Percentiles rank a stretch among this genome's conserved stretches.
Evolutionary conservation across 1,284 basidiomycete genomes (phyloP).

Genomic region (Naganishia albida): DNA sequence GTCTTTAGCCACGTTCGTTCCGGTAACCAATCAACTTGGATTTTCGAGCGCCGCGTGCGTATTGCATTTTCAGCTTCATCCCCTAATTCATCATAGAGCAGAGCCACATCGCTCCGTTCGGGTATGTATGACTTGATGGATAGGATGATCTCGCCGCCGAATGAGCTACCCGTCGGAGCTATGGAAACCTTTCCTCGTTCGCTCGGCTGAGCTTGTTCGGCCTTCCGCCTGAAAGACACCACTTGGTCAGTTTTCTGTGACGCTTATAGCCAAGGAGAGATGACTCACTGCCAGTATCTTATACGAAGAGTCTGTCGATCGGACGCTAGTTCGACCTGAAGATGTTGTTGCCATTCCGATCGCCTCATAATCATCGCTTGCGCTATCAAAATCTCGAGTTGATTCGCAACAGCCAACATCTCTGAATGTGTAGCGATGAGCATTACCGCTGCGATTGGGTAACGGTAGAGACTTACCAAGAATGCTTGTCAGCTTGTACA

Average conservation of each 20-base stretch:
- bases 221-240: not conserved
- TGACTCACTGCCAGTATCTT: constrained; percentile 25
- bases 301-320: constrained; percentile 20
- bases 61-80: not conserved
- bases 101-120: not conserved
- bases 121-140: constrained; percentile 13
- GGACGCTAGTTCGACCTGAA: constrained; percentile 27
- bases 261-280: not conserved
- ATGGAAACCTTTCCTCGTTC: not conserved
- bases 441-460: too few relatives aligned
- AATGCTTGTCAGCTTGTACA: constrained; percentile 22
- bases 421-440: not conserved
- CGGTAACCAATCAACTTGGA: constrained; percentile 24
- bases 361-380: constrained; percentile 26
- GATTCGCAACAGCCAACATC: constrained; percentile 24
- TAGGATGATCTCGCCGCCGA: constrained; percentile 23
- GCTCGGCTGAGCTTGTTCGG: not conserved
- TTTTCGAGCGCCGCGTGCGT: not conserved
- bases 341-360: constrained; percentile 28
- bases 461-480: constrained; percentile 12
- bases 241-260: not conserved
- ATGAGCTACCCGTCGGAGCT: not conserved
- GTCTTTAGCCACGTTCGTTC: constrained; percentile 24
- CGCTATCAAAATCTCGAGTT: constrained; percentile 22
- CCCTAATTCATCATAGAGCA: not conserved